These are phyloP conservation scores for Aureobasidium mangrovei DNA, from an alignment of 2,329 filamentous ascomycete species.

Conservation along the genomic window DNA sequence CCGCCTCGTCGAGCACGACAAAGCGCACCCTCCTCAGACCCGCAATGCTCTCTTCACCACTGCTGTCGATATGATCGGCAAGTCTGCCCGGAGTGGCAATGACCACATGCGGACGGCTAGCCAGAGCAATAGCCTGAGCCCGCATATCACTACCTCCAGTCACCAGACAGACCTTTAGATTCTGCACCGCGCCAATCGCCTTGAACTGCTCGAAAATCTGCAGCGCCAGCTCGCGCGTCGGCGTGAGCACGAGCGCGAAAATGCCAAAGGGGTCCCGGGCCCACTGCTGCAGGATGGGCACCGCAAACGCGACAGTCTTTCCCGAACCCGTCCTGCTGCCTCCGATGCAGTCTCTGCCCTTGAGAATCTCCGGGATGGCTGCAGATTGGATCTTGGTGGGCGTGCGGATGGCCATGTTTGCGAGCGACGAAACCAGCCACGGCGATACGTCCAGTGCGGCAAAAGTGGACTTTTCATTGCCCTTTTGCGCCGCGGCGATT, in stretches of 20 bases:
- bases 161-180: conserved; percentile 78
- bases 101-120: conserved; percentile 76
- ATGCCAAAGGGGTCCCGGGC: conserved; percentile 85
- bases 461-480: conserved; percentile 24
- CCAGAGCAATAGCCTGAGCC: conserved; percentile 74
- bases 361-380: conserved; percentile 86
- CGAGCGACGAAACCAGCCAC: conserved; percentile 79
- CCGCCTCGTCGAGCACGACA: conserved; percentile 92
- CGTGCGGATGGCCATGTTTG: conserved; percentile 68
- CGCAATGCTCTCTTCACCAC: conserved; percentile 80
- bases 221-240: conserved; percentile 82
- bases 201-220: conserved; percentile 97
- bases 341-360: conserved; percentile 88
- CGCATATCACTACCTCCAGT: conserved; percentile 93
- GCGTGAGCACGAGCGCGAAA: conserved; percentile 81
- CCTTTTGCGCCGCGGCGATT: conserved; percentile 24
- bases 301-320: conserved; percentile 93
- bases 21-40: conserved; percentile 71
- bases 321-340: conserved; percentile 91
- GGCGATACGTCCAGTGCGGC: conserved; percentile 24
- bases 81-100: conserved; percentile 90
- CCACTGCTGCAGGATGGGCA: conserved; percentile 90
- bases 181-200: conserved; percentile 80
- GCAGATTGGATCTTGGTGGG: conserved; percentile 89
- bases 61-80: conserved; percentile 86